Base-by-base conservation (phyloP, 768 basidiomycete species). In the Boletus speciosus region DNA sequence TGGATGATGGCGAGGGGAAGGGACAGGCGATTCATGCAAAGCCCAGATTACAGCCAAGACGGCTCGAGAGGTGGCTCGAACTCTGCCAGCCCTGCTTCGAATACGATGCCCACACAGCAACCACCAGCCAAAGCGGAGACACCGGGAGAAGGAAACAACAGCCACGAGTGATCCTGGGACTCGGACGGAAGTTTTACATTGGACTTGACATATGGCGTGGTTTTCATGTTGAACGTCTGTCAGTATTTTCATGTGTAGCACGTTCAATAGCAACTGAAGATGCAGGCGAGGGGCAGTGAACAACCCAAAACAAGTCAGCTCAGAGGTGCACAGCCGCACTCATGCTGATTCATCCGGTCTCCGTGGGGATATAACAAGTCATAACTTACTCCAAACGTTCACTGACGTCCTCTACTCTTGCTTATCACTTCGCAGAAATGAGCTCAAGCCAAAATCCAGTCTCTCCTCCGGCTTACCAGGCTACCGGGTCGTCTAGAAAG, bases 391-490 rank as follows among this genome's bases (percentile, higher is more conserved):
- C 11, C 35, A 29, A 54, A 58, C 51, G 6, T 37, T 47, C 46
- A 14, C 47, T 49, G 61, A 53, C 54, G 47, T 54, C 38, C 44
- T 44, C 56, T 42, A 34, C 37, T 4, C 19, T 51, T 60, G 53
- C 51, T 62, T 65, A 62, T 66, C 61, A 14, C 37, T 48, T 53
- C 41, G 62, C 71, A 75, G 63, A 64, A 53, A 86, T 84, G 85
- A 84, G 77, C 70, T 70, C 68, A 41, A 68, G 66, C 48, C 74
- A 77, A 44, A 83, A 85, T 73, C 79, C 85, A 49, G 68, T 79
- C 14, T 76, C 76, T 44, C 86, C 86, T 2, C 86, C 86, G 2
- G 76, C 79, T 15, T 88, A 88, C 67, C 63, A 70, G 49, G 61
- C 74, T 15, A 64, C 70, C 6, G 76, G 78, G 1, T 70, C 80